Evolutionary conservation across 495 filamentous ascomycete genomes (phyloP), one percentile per base, ranked within the genome.

Genomic region (Penicillium antarcticum): DNA sequence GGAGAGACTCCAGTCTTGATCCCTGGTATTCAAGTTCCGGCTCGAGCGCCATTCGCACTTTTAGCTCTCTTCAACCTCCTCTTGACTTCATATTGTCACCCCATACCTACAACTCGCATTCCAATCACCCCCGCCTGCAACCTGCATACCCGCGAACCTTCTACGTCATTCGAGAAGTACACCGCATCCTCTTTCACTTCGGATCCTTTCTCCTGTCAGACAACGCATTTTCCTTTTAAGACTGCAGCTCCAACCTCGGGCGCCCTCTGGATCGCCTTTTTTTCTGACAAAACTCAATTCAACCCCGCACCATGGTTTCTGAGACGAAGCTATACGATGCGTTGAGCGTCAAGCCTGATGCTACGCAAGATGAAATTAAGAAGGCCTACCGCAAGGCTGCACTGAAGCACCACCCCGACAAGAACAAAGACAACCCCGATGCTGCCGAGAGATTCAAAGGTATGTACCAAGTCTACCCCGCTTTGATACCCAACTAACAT

Each of bases 381-480:
- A 99, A 99, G 62, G 94, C 86, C 32, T 98, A 98, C 66, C 91
- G 89, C 55, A 95, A 94, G 77, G 79, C 82, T 33, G 95, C 94
- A 38, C 73, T 98, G 65, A 97, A 96, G 75, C 85, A 83, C 64
- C 94, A 98, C 63, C 94, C 94, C 0, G 94, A 98, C 70, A 97
- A 97, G 78, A 97, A 97, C 75, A 92, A 91, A 66, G 87, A 95
- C 69, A 89, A 94, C 58, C 86, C 91, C 14, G 65, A 79, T 14
- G 87, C 91, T 18, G 74, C 83, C 46, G 92, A 97, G 56, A 95
- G 89, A 61, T 98, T 98, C 72, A 92, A 92, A 76, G 77, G 79
- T 76, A 68, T 41, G 69, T 62, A 5, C 29, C 21, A 40, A 3
- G 4, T n/a, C n/a, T 48, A 58, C 48, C 53, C 54, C 57, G 44